Evolutionary conservation across 768 basidiomycete species (phyloP), one percentile per base, ranked within the genome.

Genomic region (Boletellus ananas): DNA sequence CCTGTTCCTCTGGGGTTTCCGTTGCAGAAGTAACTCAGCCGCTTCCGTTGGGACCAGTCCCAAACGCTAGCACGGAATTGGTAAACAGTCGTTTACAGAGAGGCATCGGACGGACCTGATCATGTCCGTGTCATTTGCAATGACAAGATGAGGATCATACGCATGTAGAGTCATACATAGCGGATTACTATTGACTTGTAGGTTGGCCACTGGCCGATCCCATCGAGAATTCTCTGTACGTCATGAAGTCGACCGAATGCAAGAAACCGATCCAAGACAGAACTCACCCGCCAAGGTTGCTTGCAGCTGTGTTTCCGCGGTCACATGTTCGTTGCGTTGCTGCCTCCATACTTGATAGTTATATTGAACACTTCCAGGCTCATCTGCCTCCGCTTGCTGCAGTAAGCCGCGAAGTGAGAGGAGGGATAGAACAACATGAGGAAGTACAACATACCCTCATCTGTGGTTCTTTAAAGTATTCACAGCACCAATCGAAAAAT

Each of bases 381-480:
- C 96, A 63, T 98, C 94, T 2, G 85, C 85, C 64, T 98, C 95
- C 7, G 90, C 82, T 82, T 92, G 88, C 94, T 94, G 59, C 3
- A 45, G 29, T 55, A 21, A 43, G 29, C 50, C 43, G 54, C 37
- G 31, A 43, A n/a, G 57, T 51, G 51, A 63, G 52, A 63, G 51
- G 45, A 38, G 13, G 12, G 14, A 35, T 2, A 36, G n/a, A 31
- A 41, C 13, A 47, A 41, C 14, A 33, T 10, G n/a, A 36, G 33
- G 29, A 44, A 51, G 17, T 23, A 35, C 31, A 13, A 59, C 83
- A 61, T 65, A 95, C 94, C 76, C 92, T 85, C 95, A 99, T 98
- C 68, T 99, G 96, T 3, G 95, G 93, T 66, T 97, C 94, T 55
- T 88, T 93, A 74, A 97, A 99, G 66, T 98, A 98, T 64, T 98